These are phyloP conservation scores for Luffa acutangula DNA, from an alignment of 306 rosid genomes.

Conservation along the genomic window DNA sequence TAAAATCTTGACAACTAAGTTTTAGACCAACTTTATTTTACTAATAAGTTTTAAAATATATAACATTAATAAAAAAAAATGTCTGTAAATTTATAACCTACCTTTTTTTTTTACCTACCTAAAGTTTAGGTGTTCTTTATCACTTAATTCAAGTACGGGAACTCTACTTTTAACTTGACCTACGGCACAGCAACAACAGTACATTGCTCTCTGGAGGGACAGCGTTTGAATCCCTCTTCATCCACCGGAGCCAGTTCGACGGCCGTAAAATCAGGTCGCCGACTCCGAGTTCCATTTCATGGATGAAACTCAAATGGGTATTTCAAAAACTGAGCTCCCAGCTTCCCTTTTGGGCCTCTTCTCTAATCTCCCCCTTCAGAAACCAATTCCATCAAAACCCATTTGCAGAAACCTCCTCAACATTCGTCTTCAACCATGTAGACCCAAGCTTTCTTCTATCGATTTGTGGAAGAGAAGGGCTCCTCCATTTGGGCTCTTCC, in stretches of 20 bases:
- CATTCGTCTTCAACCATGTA: constrained; percentile 34
- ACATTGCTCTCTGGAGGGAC: no score
- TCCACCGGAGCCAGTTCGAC: neutral
- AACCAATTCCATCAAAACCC: constrained; percentile 21
- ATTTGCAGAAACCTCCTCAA: constrained; percentile 24
- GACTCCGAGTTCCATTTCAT: constrained; percentile 25
- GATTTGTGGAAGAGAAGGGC: constrained; percentile 39
- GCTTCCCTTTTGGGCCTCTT: constrained; percentile 28
- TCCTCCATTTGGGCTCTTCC: constrained; percentile 55
- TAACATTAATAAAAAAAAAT: no score
- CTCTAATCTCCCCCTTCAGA: constrained; percentile 26
- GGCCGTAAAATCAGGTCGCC: neutral
- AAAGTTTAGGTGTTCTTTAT: no score
- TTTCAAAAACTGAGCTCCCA: constrained; percentile 25
- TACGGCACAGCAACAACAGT: no score
- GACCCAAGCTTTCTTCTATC: constrained; percentile 40
- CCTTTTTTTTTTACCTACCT: no score
- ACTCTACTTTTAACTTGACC: no score
- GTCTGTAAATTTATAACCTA: no score
- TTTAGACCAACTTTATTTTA: no score
- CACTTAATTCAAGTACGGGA: no score
- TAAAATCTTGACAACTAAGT: no score
- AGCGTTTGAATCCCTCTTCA: neutral
- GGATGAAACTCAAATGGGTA: constrained; percentile 69
- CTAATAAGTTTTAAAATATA: no score